Conservation (phyloP, 2,329 filamentous ascomycete species). For the Cladosporium sp. region DNA sequence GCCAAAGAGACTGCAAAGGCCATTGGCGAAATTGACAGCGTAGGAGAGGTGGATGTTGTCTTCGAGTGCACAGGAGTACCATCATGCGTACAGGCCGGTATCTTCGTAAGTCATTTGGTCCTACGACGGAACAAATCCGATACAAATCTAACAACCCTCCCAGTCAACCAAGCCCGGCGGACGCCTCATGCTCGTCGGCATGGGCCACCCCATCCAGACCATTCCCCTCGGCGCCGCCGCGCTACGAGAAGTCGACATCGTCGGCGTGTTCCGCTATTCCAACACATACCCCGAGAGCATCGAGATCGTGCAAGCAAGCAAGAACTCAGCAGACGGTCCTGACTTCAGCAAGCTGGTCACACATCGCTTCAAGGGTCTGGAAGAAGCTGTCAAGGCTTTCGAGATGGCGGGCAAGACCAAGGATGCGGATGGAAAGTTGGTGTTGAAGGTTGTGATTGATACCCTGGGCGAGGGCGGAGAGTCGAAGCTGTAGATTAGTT, state of each 20-base stretch:
- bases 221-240: constrained; percentile 72
- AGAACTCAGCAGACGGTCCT: constrained; percentile 53
- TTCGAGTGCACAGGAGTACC: constrained; percentile 80
- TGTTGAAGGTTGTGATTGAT: constrained; percentile 68
- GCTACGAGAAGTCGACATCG: constrained; percentile 72
- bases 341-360: constrained; percentile 72
- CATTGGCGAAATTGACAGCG: constrained; percentile 41
- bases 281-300: constrained; percentile 76
- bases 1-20: constrained; percentile 52
- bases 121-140: not conserved
- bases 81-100: constrained; percentile 70
- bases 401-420: constrained; percentile 68
- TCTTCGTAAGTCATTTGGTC: constrained; percentile 55
- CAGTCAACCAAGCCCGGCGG: constrained; percentile 54
- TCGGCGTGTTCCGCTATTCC: constrained; percentile 77
- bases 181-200: constrained; percentile 74
- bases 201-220: constrained; percentile 76
- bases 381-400: constrained; percentile 63
- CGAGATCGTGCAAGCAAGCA: constrained; percentile 50
- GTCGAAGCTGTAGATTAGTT: constrained; percentile 10
- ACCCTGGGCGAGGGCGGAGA: constrained; percentile 24
- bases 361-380: constrained; percentile 67
- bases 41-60: constrained; percentile 64
- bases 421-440: constrained; percentile 67
- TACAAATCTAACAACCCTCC: not conserved